Evolutionary conservation across 768 basidiomycete genomes (phyloP).

Genomic region (Gloeostereum incarnatum): DNA sequence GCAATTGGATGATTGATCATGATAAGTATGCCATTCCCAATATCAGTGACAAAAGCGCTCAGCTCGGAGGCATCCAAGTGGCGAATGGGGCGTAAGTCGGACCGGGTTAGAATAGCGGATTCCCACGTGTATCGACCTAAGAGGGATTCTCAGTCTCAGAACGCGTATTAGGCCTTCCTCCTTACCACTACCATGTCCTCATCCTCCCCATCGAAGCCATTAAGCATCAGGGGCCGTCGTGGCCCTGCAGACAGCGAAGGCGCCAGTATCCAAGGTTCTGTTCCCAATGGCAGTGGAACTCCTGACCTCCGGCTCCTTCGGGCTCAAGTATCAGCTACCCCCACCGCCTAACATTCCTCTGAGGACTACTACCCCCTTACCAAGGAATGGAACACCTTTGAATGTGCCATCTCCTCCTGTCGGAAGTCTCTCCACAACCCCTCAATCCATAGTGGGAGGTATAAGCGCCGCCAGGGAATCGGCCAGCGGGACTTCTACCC

Average conservation of each 20-base stretch:
- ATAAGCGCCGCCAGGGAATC: conserved; percentile 20
- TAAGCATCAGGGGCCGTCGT: conserved; percentile 33
- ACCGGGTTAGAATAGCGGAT: no score
- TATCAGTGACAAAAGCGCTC: no score
- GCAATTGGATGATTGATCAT: no score
- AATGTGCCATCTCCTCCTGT: conserved; percentile 11
- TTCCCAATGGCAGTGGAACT: conserved; percentile 39
- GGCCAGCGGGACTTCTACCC: conserved; percentile 17
- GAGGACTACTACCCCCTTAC: conserved; percentile 16
- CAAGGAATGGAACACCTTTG: conserved; percentile 5
- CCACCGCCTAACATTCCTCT: conserved; percentile 52
- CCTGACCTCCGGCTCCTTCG: conserved; percentile 59
- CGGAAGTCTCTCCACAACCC: conserved; percentile 8
- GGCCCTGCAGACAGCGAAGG: conserved; percentile 11
- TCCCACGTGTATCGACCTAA: no score
- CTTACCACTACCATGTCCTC: conserved; percentile 29
- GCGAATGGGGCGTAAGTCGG: no score
- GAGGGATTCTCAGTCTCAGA: no score
- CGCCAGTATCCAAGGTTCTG: conserved; percentile 14
- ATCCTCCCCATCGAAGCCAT: conserved; percentile 47
- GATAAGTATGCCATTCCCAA: no score
- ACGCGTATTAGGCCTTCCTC: not conserved
- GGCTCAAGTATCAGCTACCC: conserved; percentile 48
- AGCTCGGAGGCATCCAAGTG: no score
- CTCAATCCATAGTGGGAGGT: conserved; percentile 20